These are phyloP conservation scores for Kalmanozyma brasiliensis DNA, from an alignment of 1,284 basidiomycete species.

Conservation along the genomic window DNA sequence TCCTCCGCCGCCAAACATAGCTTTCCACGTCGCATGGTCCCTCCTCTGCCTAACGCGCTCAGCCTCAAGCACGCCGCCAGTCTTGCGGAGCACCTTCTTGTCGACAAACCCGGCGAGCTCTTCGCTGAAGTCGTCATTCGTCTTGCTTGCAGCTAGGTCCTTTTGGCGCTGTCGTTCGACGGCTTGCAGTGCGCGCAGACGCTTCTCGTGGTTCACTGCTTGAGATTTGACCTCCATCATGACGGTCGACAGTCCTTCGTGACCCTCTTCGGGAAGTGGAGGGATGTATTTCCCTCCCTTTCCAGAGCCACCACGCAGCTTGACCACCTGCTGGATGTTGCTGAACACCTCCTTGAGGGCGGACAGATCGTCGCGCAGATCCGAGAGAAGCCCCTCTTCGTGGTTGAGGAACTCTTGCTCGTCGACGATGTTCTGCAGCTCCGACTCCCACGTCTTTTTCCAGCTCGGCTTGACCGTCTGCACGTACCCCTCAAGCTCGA, in stretches of 20 bases:
- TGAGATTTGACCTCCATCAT: slow-evolving; percentile 67
- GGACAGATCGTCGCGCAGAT: slow-evolving; percentile 61
- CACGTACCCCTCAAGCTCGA: slow-evolving; percentile 84
- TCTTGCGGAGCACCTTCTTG: slow-evolving; percentile 63
- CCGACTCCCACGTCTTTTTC: slow-evolving; percentile 98
- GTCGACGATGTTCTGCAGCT: slow-evolving; percentile 94
- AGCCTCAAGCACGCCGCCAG: slow-evolving; percentile 62
- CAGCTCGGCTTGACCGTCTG: slow-evolving; percentile 92
- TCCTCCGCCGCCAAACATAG: slow-evolving; percentile 62
- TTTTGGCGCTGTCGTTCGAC: slow-evolving; percentile 63
- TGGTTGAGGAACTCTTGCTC: slow-evolving; percentile 88
- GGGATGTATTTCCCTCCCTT: slow-evolving; percentile 59
- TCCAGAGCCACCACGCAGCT: slow-evolving; percentile 52
- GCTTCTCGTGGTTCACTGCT: slow-evolving; percentile 65
- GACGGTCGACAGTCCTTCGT: slow-evolving; percentile 64
- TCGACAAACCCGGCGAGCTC: slow-evolving; percentile 66
- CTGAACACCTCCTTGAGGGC: slow-evolving; percentile 64
- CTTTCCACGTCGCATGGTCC: slow-evolving; percentile 62
- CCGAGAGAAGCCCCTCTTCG: slow-evolving; percentile 63
- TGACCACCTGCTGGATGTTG: slow-evolving; percentile 67
- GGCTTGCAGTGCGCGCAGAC: slow-evolving; percentile 63
- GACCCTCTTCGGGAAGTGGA: slow-evolving; percentile 63
- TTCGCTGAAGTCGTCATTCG: slow-evolving; percentile 64
- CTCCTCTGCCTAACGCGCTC: slow-evolving; percentile 61
- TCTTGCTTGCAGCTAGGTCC: slow-evolving; percentile 46